Evolutionary conservation across 2,329 filamentous ascomycete species (phyloP).

Genomic region (Verticillium isaacii): DNA sequence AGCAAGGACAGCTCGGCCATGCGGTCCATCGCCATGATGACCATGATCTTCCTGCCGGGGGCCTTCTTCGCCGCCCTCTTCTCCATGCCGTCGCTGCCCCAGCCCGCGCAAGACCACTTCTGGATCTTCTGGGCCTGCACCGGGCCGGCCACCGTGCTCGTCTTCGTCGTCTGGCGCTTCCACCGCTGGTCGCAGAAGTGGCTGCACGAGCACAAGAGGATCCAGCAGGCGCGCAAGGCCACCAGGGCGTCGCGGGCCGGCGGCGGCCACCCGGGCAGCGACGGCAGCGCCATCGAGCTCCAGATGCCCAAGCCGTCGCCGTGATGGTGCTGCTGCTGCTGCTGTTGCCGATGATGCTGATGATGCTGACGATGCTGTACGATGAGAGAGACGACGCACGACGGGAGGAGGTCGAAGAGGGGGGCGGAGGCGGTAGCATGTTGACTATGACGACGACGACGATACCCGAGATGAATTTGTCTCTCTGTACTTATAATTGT

Average conservation of each 20-base stretch:
- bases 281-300: neutral
- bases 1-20: conserved; percentile 21
- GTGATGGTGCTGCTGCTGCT: too few species aligned
- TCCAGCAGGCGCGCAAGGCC: neutral
- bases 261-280: neutral
- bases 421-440: neutral
- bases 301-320: neutral
- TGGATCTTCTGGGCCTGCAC: conserved; percentile 2
- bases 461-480: neutral
- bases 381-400: too few species aligned
- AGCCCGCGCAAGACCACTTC: neutral
- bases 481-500: neutral
- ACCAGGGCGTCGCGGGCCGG: neutral
- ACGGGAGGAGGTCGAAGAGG: neutral
- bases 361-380: too few species aligned
- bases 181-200: neutral
- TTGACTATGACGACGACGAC: neutral
- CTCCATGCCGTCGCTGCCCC: neutral
- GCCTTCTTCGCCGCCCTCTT: conserved; percentile 31
- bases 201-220: neutral
- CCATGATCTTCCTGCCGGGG: conserved; percentile 33
- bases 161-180: neutral
- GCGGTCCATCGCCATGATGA: conserved; percentile 32
- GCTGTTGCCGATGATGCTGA: too few species aligned
- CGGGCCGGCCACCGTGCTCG: neutral